Percentiles rank a stretch among this genome's conserved stretches.
Conservation (phyloP, 495 filamentous ascomycete species). For the Cetradonia linearis region DNA sequence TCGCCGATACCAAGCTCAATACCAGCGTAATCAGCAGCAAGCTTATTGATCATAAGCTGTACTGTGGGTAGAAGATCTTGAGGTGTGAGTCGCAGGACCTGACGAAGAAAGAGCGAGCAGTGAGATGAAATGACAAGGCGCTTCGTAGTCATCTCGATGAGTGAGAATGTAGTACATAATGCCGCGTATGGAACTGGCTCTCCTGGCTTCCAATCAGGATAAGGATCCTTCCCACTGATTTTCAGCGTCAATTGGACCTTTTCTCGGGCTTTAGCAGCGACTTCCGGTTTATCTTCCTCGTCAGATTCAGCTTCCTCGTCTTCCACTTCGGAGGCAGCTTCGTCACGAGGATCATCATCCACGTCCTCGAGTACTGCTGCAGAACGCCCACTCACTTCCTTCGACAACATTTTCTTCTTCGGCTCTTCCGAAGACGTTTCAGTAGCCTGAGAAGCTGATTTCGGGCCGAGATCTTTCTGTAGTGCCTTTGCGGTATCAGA, state of each 20-base stretch:
- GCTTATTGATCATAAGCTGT: constrained; percentile 93
- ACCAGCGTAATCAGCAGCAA: constrained; percentile 91
- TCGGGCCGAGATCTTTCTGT: background rate
- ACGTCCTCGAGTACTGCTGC: constrained; percentile 11
- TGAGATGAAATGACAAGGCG: constrained; percentile 75
- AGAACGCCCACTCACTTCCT: constrained; percentile 2
- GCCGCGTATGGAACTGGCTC: constrained; percentile 90
- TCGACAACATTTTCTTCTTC: background rate
- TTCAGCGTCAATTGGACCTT: constrained; percentile 72
- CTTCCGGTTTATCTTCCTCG: constrained; percentile 66
- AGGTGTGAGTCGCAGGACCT: constrained; percentile 85
- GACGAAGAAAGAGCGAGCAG: constrained; percentile 81
- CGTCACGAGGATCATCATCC: constrained; percentile 25
- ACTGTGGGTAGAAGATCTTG: constrained; percentile 79
- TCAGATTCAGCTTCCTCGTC: constrained; percentile 46
- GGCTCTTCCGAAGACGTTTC: background rate
- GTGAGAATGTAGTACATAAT: constrained; percentile 84
- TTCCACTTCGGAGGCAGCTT: constrained; percentile 31
- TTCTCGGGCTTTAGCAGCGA: constrained; percentile 65
- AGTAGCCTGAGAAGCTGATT: background rate
- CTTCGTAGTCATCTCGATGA: constrained; percentile 89
- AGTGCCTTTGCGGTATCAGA: background rate
- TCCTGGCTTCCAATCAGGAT: constrained; percentile 86
- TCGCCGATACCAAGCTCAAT: constrained; percentile 96
- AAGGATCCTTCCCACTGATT: constrained; percentile 61